Conservation (phyloP, 495 filamentous ascomycete species). For the Aspergillus bertholletiae region DNA sequence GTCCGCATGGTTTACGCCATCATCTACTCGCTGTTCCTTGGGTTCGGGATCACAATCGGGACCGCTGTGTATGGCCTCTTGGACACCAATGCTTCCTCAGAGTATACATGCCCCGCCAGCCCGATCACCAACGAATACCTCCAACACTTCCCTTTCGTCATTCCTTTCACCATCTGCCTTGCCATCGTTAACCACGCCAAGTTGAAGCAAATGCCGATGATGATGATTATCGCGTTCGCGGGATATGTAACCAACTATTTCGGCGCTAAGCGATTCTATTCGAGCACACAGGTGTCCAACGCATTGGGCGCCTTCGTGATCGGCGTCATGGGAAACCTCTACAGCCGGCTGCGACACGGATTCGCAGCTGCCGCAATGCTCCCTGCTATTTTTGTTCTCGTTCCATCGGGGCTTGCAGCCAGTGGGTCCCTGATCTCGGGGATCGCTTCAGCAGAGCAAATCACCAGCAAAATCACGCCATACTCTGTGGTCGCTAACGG, state of each 20-base stretch:
- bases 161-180: conserved; percentile 77
- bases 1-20: conserved; percentile 96
- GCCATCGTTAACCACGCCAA: conserved; percentile 86
- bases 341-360: conserved; percentile 78
- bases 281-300: conserved; percentile 74
- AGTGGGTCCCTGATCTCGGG: conserved; percentile 81
- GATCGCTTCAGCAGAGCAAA: conserved; percentile 75
- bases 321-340: conserved; percentile 82
- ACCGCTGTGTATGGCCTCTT: conserved; percentile 85
- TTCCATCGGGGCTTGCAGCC: conserved; percentile 85
- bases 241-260: conserved; percentile 91
- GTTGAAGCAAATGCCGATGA: conserved; percentile 83
- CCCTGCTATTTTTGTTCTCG: conserved; percentile 92
- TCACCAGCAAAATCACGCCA: conserved; percentile 52
- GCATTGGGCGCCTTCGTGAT: conserved; percentile 84
- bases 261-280: conserved; percentile 63
- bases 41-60: conserved; percentile 95
- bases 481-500: conserved; percentile 48
- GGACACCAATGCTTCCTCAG: conserved; percentile 69
- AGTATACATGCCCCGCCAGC: conserved; percentile 59
- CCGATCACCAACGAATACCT: conserved; percentile 51
- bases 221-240: conserved; percentile 76
- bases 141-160: conserved; percentile 66
- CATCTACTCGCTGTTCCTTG: conserved; percentile 92
- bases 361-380: conserved; percentile 85